Percentiles rank a stretch among this genome's conserved stretches.
Evolutionary conservation across 768 basidiomycete species (phyloP).

Genomic region (Boletales sp.): DNA sequence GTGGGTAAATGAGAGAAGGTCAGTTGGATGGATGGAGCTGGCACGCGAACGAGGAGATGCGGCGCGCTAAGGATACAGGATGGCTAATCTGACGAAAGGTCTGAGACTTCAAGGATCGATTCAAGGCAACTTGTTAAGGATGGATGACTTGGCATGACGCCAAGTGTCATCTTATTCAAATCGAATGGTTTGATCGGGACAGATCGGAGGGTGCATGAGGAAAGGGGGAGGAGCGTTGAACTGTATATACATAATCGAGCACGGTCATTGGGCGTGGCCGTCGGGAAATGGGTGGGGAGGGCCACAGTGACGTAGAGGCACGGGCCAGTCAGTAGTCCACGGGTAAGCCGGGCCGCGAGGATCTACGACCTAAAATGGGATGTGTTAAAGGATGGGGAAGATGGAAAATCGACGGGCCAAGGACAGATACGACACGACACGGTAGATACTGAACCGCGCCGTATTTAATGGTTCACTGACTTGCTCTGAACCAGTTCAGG

Average conservation of each 20-base stretch:
- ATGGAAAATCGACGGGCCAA: background rate
- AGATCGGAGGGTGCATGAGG: background rate
- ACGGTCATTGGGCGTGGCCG: slow-evolving; percentile 13
- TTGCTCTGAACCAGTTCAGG: background rate
- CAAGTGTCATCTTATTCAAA: no score
- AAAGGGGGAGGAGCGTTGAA: background rate
- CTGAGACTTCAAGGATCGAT: no score
- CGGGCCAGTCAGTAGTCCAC: background rate
- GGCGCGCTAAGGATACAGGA: no score
- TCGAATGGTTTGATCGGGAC: no score
- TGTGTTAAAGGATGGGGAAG: background rate
- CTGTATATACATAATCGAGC: slow-evolving; percentile 11
- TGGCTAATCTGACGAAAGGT: no score
- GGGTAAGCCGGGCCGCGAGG: slow-evolving; percentile 11
- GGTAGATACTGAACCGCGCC: background rate
- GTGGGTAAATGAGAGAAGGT: no score
- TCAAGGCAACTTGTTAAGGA: no score
- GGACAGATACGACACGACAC: background rate
- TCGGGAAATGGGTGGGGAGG: slow-evolving; percentile 7
- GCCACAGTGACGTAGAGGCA: slow-evolving; percentile 14
- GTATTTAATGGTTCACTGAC: background rate
- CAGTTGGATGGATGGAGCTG: no score
- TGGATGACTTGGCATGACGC: no score
- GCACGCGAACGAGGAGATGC: no score
- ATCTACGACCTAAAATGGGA: slow-evolving; percentile 26